Conservation (phyloP, 306 rosid species). For the Gynostemma pentaphyllum region DNA sequence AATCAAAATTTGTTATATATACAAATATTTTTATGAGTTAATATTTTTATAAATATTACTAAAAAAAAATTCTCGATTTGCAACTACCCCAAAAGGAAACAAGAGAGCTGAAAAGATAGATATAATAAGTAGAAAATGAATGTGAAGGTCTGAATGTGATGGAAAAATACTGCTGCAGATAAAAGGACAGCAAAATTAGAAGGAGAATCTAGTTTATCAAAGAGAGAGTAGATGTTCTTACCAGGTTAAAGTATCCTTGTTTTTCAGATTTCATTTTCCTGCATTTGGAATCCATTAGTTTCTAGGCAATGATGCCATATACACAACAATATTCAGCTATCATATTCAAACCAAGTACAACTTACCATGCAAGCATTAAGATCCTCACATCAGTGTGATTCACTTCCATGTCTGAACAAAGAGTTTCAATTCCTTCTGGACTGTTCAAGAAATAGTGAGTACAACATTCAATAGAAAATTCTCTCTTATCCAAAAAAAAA, state of each 20-base stretch:
- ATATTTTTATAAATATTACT: too few relatives aligned
- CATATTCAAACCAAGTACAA: constrained; percentile 12
- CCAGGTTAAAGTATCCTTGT: constrained; percentile 93
- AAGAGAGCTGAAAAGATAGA: too few relatives aligned
- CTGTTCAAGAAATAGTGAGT: constrained; percentile 35
- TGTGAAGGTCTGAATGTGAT: neutral
- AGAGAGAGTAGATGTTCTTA: constrained; percentile 20
- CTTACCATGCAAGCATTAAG: constrained; percentile 99
- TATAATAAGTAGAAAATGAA: neutral
- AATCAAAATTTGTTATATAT: too few relatives aligned
- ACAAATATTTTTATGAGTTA: too few relatives aligned
- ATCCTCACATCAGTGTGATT: constrained; percentile 87
- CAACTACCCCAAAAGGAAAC: too few relatives aligned
- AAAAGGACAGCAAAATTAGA: neutral
- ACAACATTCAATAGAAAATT: constrained; percentile 14
- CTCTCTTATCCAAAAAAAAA: constrained; percentile 50
- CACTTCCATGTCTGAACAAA: constrained; percentile 87
- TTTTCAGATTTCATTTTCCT: constrained; percentile 96
- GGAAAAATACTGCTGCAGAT: neutral
- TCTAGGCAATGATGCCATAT: constrained; percentile 13
- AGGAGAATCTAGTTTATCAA: neutral
- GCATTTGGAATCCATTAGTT: constrained; percentile 34
- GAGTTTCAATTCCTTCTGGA: constrained; percentile 93
- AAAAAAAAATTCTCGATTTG: too few relatives aligned
- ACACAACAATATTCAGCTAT: constrained; percentile 12